Percentiles rank a stretch among this genome's conserved stretches.
Evolutionary conservation across 73 alveolate species (phyloP).

Genomic region (Tetrahymena borealis): DNA sequence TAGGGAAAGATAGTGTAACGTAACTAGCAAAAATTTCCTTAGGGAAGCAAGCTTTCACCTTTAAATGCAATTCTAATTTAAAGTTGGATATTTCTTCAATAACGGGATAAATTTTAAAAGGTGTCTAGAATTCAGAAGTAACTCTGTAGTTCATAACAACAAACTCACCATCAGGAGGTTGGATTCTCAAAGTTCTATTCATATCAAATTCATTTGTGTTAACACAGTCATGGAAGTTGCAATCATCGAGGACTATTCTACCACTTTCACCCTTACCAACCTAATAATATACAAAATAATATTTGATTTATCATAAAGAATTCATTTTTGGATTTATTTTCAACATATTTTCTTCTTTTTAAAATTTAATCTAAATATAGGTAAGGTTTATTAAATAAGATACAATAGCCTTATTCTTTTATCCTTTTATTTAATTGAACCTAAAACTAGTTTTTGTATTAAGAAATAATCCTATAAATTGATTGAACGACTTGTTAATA

Average conservation of each 20-base stretch:
- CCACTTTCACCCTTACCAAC: conserved; percentile 51
- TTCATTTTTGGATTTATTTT: too few relatives aligned
- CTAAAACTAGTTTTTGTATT: too few relatives aligned
- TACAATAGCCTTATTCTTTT: too few relatives aligned
- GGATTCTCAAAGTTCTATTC: conserved; percentile 76
- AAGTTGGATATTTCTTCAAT: conserved; percentile 63
- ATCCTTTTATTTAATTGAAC: too few relatives aligned
- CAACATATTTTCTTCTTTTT: conserved; percentile 35
- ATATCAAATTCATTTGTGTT: conserved; percentile 89
- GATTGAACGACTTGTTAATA: too few relatives aligned
- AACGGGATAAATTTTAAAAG: conserved; percentile 85
- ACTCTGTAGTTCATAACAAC: conserved; percentile 97
- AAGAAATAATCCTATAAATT: too few relatives aligned
- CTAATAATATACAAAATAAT: background rate
- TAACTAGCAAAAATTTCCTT: conserved; percentile 61
- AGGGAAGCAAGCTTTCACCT: conserved; percentile 77
- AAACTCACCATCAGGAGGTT: conserved; percentile 99
- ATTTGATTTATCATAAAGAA: background rate
- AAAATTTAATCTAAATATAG: too few relatives aligned
- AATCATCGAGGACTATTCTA: conserved; percentile 85
- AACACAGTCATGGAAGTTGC: conserved; percentile 97
- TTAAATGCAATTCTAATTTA: conserved; percentile 82
- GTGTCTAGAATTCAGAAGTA: conserved; percentile 94
- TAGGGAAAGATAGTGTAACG: conserved; percentile 65
- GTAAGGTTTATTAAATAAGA: too few relatives aligned